These are phyloP conservation scores for Eucalyptus curtisii DNA, from an alignment of 345 rosid species.

Conservation along the genomic window DNA sequence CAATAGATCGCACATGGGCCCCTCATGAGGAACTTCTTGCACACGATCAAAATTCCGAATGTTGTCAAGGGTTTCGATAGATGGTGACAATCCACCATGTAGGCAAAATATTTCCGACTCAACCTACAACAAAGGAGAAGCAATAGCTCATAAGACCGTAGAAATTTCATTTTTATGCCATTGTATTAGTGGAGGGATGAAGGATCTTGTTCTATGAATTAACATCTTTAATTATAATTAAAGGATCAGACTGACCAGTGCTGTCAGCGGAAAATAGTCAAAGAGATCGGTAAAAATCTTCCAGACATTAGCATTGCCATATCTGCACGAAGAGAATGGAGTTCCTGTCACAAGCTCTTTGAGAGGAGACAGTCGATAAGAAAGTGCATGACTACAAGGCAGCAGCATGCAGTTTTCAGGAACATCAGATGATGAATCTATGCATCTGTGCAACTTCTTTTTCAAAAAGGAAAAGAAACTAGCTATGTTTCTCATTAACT, in stretches of 20 bases:
- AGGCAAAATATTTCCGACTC: conserved; percentile 94
- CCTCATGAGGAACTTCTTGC: conserved; percentile 98
- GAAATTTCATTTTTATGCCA: not conserved
- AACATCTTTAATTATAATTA: not conserved
- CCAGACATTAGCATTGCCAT: conserved; percentile 93
- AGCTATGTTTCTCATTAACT: not conserved
- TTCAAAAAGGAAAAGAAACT: not conserved
- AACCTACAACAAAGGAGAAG: conserved; percentile 31
- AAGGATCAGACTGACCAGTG: conserved; percentile 56
- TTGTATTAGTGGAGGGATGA: not conserved
- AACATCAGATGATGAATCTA: not conserved
- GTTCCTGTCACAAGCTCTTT: not conserved
- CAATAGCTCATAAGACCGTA: not conserved
- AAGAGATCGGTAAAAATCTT: conserved; percentile 85
- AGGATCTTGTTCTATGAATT: not conserved
- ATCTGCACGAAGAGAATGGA: conserved; percentile 28
- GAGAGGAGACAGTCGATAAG: not conserved
- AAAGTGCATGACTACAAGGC: not conserved
- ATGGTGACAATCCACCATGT: conserved; percentile 90
- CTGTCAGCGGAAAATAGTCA: conserved; percentile 91
- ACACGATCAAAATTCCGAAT: conserved; percentile 88
- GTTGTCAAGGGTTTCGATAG: conserved; percentile 85
- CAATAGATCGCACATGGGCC: conserved; percentile 97
- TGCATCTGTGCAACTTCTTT: not conserved
- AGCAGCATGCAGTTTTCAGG: not conserved